These are phyloP conservation scores for Lachnellula cervina DNA, from an alignment of 2,329 filamentous ascomycete genomes.

Conservation along the genomic window DNA sequence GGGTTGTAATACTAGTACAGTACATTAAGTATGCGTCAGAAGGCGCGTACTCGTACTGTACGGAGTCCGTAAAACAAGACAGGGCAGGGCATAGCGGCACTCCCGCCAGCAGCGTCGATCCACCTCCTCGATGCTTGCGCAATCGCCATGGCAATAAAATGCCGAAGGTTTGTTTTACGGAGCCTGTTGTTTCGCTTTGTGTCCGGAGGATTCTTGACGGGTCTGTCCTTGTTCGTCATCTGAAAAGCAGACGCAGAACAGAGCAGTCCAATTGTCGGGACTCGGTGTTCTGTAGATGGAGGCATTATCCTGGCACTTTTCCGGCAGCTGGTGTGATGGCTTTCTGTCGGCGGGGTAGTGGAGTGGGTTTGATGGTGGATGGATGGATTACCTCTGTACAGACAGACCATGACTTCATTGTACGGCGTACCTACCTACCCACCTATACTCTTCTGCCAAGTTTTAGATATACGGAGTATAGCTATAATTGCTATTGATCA, in stretches of 20 bases:
- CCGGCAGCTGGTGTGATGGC: too few relatives aligned
- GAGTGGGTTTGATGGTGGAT: too few relatives aligned
- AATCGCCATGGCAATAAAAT: too few relatives aligned
- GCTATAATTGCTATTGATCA: too few relatives aligned
- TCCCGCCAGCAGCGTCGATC: slow-evolving; percentile 3
- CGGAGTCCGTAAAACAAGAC: neutral
- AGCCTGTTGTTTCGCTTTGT: neutral
- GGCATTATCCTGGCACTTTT: too few relatives aligned
- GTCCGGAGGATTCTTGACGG: neutral
- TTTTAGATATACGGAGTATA: too few relatives aligned
- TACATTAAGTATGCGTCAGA: neutral
- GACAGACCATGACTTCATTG: too few relatives aligned
- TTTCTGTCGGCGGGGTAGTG: too few relatives aligned
- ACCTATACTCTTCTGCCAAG: too few relatives aligned
- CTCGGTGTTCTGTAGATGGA: neutral
- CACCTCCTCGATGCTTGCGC: neutral
- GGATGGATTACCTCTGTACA: too few relatives aligned
- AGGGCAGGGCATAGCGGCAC: neutral
- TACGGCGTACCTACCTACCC: too few relatives aligned
- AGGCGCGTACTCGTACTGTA: neutral
- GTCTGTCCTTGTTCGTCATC: neutral
- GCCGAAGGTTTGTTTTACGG: neutral
- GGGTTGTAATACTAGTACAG: neutral
- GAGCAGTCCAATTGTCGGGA: neutral
- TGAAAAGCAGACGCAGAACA: too few relatives aligned